phyloP scores from a whole-genome alignment of 2,329 filamentous ascomycete species.

The Stachybotrys echinatus region DNA sequence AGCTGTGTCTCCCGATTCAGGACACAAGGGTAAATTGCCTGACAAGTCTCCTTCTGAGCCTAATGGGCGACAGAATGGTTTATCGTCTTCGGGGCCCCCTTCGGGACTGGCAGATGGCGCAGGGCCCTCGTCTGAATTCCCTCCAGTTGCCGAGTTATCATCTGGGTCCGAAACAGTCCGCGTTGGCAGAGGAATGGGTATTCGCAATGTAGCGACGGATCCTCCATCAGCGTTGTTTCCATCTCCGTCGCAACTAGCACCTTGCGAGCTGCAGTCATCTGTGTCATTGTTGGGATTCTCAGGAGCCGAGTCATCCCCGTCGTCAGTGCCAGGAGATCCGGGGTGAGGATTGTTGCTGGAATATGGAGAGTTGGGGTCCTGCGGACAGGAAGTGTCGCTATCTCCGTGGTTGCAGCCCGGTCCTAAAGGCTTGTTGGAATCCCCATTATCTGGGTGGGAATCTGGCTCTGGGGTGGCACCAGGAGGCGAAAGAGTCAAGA shows the following conservation, averaged over 20 bases:
- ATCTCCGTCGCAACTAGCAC: not conserved
- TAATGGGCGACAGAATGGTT: not conserved
- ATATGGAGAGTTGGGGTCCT: not conserved
- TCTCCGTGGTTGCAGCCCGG: not conserved
- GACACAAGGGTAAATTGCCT: not conserved
- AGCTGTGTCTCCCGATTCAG: not conserved
- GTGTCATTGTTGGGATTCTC: conserved; percentile 6
- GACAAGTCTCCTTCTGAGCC: not conserved
- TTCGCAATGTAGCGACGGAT: not conserved
- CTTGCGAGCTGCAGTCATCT: not conserved
- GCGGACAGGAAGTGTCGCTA: not conserved
- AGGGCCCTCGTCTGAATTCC: not conserved
- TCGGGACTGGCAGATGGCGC: not conserved
- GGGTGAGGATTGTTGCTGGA: not conserved
- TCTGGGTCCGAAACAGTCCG: not conserved
- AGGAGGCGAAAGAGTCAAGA: conserved; percentile 20
- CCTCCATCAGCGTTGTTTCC: not conserved
- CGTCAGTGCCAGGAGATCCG: not conserved
- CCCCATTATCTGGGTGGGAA: conserved; percentile 4
- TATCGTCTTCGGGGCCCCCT: not conserved
- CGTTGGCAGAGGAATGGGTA: not conserved
- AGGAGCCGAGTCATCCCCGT: not conserved
- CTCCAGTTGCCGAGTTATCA: no score
- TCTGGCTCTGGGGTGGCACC: conserved; percentile 7
- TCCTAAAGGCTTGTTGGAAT: not conserved